Percentiles rank a stretch among this genome's conserved stretches.
Conservation (phyloP, 2,329 filamentous ascomycete genomes). For the Alternaria sp. region DNA sequence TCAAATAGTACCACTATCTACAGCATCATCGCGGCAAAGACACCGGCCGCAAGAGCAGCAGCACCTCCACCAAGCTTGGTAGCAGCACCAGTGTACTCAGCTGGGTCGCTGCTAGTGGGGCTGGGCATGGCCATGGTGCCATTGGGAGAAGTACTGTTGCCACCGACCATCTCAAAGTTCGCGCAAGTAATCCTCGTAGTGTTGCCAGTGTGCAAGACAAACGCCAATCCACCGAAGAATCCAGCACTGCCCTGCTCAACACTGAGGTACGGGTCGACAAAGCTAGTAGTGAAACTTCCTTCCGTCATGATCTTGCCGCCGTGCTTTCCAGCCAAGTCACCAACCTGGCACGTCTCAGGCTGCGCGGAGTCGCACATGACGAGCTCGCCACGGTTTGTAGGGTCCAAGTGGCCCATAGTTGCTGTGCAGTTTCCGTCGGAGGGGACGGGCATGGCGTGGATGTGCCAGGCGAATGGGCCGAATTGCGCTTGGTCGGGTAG, state of each 20-base stretch:
- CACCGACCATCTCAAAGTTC: conserved; percentile 52
- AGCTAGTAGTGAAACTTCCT: conserved; percentile 39
- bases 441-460: conserved; percentile 48
- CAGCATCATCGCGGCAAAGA: conserved; percentile 20
- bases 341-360: conserved; percentile 48
- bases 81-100: conserved; percentile 25
- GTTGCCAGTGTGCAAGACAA: conserved; percentile 61
- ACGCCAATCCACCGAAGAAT: conserved; percentile 59
- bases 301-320: conserved; percentile 43
- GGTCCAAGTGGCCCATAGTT: conserved; percentile 48
- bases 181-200: conserved; percentile 61
- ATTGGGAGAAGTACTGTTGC: conserved; percentile 13
- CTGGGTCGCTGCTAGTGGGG: conserved; percentile 13
- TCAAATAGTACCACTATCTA: not conserved
- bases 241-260: conserved; percentile 47
- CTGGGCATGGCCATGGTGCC: conserved; percentile 2
- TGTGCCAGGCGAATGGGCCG: conserved; percentile 45
- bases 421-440: conserved; percentile 48
- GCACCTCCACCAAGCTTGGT: conserved; percentile 10
- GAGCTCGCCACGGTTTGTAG: conserved; percentile 43
- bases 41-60: conserved; percentile 12
- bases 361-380: conserved; percentile 40
- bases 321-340: conserved; percentile 53
- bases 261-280: conserved; percentile 58
- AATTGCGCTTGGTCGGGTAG: conserved; percentile 40